A percentile compares a stretch with the other conserved stretches of the same genome.
Evolutionary conservation across 495 filamentous ascomycete species (phyloP).

Genomic region (Xylaria sp.): DNA sequence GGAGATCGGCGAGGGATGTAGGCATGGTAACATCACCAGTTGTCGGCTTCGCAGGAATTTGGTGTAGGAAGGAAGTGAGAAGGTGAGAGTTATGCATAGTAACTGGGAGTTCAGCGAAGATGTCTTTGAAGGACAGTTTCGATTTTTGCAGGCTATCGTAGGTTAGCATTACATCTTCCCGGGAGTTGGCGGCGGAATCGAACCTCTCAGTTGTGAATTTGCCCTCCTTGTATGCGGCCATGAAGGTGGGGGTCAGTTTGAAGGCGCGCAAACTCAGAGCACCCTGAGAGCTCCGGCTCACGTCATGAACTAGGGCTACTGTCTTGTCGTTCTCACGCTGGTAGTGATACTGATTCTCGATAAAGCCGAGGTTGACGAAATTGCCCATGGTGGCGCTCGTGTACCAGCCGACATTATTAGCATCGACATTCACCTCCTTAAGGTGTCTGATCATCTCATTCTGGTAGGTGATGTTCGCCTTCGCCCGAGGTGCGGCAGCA

Average conservation of each 20-base stretch:
- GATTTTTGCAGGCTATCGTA: slow-evolving; percentile 80
- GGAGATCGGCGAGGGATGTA: slow-evolving; percentile 75
- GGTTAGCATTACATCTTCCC: slow-evolving; percentile 40
- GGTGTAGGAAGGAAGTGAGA: slow-evolving; percentile 92
- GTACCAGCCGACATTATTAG: slow-evolving; percentile 98
- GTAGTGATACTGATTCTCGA: slow-evolving; percentile 98
- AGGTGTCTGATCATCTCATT: slow-evolving; percentile 97
- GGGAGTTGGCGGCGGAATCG: slow-evolving; percentile 34
- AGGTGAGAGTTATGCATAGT: slow-evolving; percentile 96
- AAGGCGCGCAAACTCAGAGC: slow-evolving; percentile 90
- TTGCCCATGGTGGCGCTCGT: slow-evolving; percentile 98
- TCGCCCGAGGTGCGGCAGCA: slow-evolving; percentile 87
- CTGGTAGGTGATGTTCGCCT: slow-evolving; percentile 88
- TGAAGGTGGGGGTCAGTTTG: slow-evolving; percentile 85
- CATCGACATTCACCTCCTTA: slow-evolving; percentile 96
- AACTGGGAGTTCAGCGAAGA: slow-evolving; percentile 90
- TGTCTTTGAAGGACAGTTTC: slow-evolving; percentile 90
- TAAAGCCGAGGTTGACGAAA: slow-evolving; percentile 91
- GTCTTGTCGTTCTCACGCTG: slow-evolving; percentile 95
- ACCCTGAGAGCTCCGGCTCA: slow-evolving; percentile 90
- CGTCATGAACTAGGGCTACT: slow-evolving; percentile 93
- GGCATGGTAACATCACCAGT: slow-evolving; percentile 71
- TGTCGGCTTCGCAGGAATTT: slow-evolving; percentile 67
- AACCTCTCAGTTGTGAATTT: slow-evolving; percentile 97
- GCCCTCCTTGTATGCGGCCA: slow-evolving; percentile 90